These are phyloP conservation scores for Gautieria morchelliformis DNA, from an alignment of 768 basidiomycete species.

Conservation along the genomic window DNA sequence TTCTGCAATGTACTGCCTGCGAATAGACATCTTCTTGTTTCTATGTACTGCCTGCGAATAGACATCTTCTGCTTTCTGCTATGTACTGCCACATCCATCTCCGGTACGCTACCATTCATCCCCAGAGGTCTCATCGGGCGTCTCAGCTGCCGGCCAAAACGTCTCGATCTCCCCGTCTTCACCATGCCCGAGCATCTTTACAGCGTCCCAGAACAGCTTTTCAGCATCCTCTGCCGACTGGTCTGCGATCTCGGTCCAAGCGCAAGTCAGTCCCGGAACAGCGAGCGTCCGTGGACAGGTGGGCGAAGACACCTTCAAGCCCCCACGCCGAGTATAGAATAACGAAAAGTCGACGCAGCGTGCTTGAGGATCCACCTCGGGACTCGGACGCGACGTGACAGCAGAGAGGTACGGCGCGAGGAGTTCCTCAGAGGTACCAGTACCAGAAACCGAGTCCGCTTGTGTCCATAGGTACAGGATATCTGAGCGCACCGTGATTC, in stretches of 20 bases:
- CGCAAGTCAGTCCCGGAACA: slow-evolving; percentile 21
- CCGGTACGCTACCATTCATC: slow-evolving; percentile 1
- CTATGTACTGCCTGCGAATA: too few relatives aligned
- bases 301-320: background rate
- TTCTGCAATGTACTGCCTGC: background rate
- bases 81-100: too few relatives aligned
- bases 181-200: slow-evolving; percentile 11
- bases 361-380: slow-evolving; percentile 2
- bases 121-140: background rate
- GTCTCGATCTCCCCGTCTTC: background rate
- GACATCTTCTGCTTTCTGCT: too few relatives aligned
- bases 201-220: slow-evolving; percentile 40
- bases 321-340: background rate
- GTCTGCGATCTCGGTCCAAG: slow-evolving; percentile 44
- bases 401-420: slow-evolving; percentile 51
- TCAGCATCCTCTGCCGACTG: slow-evolving; percentile 49
- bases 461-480: slow-evolving; percentile 7
- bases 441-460: background rate
- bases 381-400: slow-evolving; percentile 27
- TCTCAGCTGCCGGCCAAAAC: slow-evolving; percentile 3
- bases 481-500: background rate
- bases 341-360: slow-evolving; percentile 5
- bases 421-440: slow-evolving; percentile 30
- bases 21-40: too few relatives aligned
- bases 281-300: slow-evolving; percentile 13